These are phyloP conservation scores for Actinidia polygama DNA, from an alignment of 179 eudicot species.

Conservation along the genomic window DNA sequence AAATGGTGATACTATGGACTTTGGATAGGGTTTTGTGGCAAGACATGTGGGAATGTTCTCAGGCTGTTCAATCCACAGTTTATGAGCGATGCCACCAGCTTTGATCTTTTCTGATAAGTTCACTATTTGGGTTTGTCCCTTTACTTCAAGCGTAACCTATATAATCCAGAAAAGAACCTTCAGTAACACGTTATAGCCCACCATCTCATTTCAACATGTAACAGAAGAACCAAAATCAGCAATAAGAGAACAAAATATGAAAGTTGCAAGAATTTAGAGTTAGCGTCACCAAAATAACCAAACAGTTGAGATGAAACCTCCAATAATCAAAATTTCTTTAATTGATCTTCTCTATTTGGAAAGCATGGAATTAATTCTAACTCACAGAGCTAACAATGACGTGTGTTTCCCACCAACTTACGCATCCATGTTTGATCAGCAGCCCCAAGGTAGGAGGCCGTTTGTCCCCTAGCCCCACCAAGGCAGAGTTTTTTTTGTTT, in stretches of 20 bases:
- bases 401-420: not conserved
- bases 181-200: not conserved
- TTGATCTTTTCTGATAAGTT: slow-evolving; percentile 77
- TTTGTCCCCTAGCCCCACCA: no score
- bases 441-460: no score
- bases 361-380: not conserved
- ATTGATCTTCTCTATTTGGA: not conserved
- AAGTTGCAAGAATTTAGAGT: not conserved
- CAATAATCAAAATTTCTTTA: not conserved
- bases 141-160: slow-evolving; percentile 93
- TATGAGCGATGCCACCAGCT: slow-evolving; percentile 60
- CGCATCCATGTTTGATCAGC: no score
- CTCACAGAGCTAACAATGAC: not conserved
- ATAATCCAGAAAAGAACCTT: slow-evolving; percentile 7
- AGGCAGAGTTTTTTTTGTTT: no score
- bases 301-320: not conserved
- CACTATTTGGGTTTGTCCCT: slow-evolving; percentile 73
- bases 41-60: slow-evolving; percentile 85
- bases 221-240: not conserved
- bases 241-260: not conserved
- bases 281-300: not conserved
- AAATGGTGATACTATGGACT: slow-evolving; percentile 64
- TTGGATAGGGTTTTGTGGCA: slow-evolving; percentile 91
- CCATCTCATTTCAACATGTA: not conserved
- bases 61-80: slow-evolving; percentile 92